Evolutionary conservation across 345 rosid species (phyloP), one percentile per base, ranked within the genome.

Genomic region (Mallotus nudiflorus): DNA sequence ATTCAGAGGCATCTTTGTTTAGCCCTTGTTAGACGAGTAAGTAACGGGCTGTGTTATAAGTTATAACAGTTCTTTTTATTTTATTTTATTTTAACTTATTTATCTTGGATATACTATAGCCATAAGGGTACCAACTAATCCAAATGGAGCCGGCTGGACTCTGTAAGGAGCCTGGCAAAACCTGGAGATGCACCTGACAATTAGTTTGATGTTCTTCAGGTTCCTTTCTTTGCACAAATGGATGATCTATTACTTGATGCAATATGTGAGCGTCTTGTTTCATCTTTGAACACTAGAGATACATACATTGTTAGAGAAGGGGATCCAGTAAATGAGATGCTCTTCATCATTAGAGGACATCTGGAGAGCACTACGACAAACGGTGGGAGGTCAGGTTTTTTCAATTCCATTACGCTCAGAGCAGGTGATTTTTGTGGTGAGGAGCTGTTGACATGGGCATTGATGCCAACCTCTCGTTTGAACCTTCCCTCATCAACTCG

Each of bases 191-290:
- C n/a, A n/a, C n/a, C n/a, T n/a, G n/a, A n/a, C n/a, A n/a, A 16
- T n/a, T 4, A 19, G 0, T 13, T 1, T 1, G 6, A 31, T 18
- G 14, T 37, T 4, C 13, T 59, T 18, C 42, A 59, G 64, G 64
- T 59, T 10, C 64, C 46, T 9, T 59, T 59, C 40, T 59, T 59
- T 37, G 46, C 64, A 59, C 64, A 59, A 59, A 59, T 59, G 42
- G 64, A 59, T 9, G 64, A 59, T 37, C 64, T 35, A 59, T 59
- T 59, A n/a, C 64, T 59, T 7, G 64, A 59, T 37, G 64, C 64
- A 59, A 59, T 59, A 35, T 59, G 64, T 12, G 64, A 59, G 8
- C 44, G 64, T 2, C n/a, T 35, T 0, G 45, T 59, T 18, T 40
- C 64, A 19, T 59, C 64, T 1, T 19, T 59, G 42, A 59, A 59